Conservation (phyloP, 768 basidiomycete genomes). For the Boletus subparvulus region DNA sequence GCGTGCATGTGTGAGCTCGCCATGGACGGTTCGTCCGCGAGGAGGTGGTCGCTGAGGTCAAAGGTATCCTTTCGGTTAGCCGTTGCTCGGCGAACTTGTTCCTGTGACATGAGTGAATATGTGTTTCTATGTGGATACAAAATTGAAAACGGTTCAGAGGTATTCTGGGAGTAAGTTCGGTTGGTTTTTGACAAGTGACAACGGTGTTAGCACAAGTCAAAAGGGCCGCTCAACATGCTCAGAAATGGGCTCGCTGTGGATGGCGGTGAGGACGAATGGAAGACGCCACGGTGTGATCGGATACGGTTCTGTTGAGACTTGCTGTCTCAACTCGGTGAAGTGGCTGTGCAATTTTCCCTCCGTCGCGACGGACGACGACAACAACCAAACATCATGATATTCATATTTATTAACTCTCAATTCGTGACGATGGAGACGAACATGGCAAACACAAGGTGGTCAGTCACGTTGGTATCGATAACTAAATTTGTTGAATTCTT, state of each 20-base stretch:
- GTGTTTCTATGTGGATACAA: background rate
- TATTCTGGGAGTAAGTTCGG: background rate
- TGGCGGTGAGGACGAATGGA: constrained; percentile 5
- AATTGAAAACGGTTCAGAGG: background rate
- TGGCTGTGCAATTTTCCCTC: constrained; percentile 18
- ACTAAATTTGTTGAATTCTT: no score
- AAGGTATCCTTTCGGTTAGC: constrained; percentile 59
- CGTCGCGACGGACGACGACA: background rate
- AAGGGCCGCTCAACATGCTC: constrained; percentile 20
- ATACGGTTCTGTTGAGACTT: background rate
- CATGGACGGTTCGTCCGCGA: constrained; percentile 51
- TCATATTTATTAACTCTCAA: no score
- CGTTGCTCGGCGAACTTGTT: constrained; percentile 18
- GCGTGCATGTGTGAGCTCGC: constrained; percentile 44
- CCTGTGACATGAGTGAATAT: constrained; percentile 29
- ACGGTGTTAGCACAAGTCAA: background rate
- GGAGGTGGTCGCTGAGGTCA: constrained; percentile 68
- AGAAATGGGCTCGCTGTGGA: constrained; percentile 11
- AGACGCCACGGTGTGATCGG: background rate
- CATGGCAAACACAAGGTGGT: no score
- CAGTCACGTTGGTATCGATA: no score
- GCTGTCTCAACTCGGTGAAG: background rate
- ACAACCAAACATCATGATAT: background rate
- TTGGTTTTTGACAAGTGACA: background rate
- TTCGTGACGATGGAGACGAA: background rate